Evolutionary conservation across 2,329 filamentous ascomycete species (phyloP).

Genomic region (Arthroderma sp.): DNA sequence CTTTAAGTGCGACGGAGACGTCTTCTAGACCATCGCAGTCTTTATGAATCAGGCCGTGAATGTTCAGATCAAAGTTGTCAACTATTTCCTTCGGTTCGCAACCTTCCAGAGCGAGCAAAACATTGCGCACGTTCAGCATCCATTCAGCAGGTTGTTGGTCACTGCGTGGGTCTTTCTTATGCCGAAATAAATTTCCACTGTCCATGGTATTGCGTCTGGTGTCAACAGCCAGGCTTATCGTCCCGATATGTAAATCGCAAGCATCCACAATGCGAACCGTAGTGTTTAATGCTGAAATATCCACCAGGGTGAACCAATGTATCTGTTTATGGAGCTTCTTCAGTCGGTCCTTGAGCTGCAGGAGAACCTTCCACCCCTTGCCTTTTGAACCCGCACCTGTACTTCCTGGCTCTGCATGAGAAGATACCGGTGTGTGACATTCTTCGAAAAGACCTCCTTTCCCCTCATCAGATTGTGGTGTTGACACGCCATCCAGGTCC

Average conservation of each 20-base stretch:
- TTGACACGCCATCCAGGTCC: slow-evolving; percentile 13
- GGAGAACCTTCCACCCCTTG: slow-evolving; percentile 70
- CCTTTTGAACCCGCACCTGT: slow-evolving; percentile 34
- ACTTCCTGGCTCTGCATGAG: slow-evolving; percentile 1
- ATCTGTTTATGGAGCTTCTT: slow-evolving; percentile 79
- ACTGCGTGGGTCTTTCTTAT: slow-evolving; percentile 51
- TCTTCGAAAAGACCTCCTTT: slow-evolving; percentile 10
- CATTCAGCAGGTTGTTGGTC: slow-evolving; percentile 76
- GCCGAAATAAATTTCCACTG: slow-evolving; percentile 75
- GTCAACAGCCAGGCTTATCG: slow-evolving; percentile 74
- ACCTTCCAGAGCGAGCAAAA: slow-evolving; percentile 78
- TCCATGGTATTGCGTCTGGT: slow-evolving; percentile 86
- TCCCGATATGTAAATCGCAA: slow-evolving; percentile 72
- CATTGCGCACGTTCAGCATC: slow-evolving; percentile 73
- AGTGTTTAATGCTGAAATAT: slow-evolving; percentile 72
- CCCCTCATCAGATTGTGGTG: slow-evolving; percentile 3
- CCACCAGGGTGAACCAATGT: slow-evolving; percentile 77
- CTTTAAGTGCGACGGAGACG: slow-evolving; percentile 76
- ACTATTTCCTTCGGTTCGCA: slow-evolving; percentile 75
- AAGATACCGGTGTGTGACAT: slow-evolving; percentile 3
- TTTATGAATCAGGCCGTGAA: slow-evolving; percentile 81
- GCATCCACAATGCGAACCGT: slow-evolving; percentile 65
- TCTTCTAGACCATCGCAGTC: slow-evolving; percentile 78
- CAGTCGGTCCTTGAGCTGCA: slow-evolving; percentile 65
- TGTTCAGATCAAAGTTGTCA: slow-evolving; percentile 75